Evolutionary conservation across 179 eudicot species (phyloP).

Genomic region (Vitellaria paradoxa): DNA sequence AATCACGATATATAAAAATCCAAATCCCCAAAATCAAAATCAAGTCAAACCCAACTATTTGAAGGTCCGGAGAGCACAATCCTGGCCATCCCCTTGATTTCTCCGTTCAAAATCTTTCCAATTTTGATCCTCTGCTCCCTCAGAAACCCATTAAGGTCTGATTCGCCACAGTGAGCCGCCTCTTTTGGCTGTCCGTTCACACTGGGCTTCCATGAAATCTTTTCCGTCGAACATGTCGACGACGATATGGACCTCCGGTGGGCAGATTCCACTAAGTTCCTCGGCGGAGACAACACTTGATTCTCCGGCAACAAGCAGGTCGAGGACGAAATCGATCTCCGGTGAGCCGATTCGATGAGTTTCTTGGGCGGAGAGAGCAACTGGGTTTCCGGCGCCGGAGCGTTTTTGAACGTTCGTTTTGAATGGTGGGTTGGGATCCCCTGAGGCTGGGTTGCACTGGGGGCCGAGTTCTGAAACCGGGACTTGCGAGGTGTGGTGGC

Average conservation of each 20-base stretch:
- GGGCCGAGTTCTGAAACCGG: constrained; percentile 34
- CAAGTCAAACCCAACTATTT: constrained; percentile 32
- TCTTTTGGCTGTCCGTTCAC: neutral
- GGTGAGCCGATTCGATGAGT: constrained; percentile 33
- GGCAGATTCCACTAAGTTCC: constrained; percentile 36
- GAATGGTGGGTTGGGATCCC: constrained; percentile 21
- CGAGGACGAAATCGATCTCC: constrained; percentile 38
- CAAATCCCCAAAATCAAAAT: neutral
- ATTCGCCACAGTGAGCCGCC: constrained; percentile 2
- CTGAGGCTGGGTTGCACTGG: constrained; percentile 24
- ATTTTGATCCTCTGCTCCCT: constrained; percentile 37
- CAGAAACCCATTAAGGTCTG: constrained; percentile 36
- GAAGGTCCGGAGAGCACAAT: constrained; percentile 52
- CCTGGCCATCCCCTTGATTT: constrained; percentile 36
- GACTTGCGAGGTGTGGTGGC: constrained; percentile 25
- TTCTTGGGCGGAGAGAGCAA: constrained; percentile 43
- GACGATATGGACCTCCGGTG: constrained; percentile 33
- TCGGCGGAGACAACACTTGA: constrained; percentile 32
- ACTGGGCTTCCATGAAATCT: constrained; percentile 7
- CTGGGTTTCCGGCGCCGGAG: constrained; percentile 2
- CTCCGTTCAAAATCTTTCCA: constrained; percentile 33
- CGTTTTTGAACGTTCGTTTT: constrained; percentile 22
- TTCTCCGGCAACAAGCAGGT: constrained; percentile 23
- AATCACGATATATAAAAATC: neutral
- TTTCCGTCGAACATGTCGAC: constrained; percentile 25